A percentile compares a stretch with the other conserved stretches of the same genome.
Conservation (phyloP, 164 flowering plant species). For the Euptelea pleiosperma region DNA sequence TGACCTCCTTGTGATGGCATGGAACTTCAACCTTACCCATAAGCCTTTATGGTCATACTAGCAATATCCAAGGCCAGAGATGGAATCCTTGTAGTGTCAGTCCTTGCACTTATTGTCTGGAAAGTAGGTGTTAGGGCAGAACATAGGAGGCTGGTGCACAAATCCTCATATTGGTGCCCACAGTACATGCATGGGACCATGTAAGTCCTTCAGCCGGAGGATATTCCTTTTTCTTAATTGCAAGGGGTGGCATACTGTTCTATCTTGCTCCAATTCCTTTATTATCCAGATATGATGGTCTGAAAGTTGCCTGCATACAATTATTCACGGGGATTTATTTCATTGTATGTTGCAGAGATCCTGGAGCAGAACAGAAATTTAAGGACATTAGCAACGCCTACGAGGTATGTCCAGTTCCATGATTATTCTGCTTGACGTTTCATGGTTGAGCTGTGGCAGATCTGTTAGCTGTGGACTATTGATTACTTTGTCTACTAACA, state of each 20-base stretch:
- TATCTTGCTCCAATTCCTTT: neutral
- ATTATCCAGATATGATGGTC: neutral
- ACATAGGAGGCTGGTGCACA: neutral
- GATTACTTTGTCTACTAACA: neutral
- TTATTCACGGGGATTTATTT: neutral
- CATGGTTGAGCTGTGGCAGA: conserved; percentile 3
- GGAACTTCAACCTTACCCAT: too few relatives aligned
- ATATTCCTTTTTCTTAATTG: neutral
- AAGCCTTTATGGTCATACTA: too few relatives aligned
- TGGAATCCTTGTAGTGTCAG: neutral
- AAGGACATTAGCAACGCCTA: conserved; percentile 92
- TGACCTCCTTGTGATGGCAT: too few relatives aligned
- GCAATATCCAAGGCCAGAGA: too few relatives aligned
- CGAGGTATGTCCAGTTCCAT: conserved; percentile 47
- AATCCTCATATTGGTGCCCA: too few relatives aligned
- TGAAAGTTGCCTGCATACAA: too few relatives aligned
- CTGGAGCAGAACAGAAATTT: conserved; percentile 80
- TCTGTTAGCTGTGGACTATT: neutral
- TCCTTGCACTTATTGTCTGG: neutral
- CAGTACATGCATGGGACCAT: too few relatives aligned
- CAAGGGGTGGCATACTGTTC: neutral
- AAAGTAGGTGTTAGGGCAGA: neutral
- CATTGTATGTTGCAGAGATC: conserved; percentile 52
- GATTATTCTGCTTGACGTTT: neutral
- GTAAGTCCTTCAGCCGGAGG: neutral